These are phyloP conservation scores for Diospyros kaki DNA, from an alignment of 148 eudicot genomes.

Conservation along the genomic window DNA sequence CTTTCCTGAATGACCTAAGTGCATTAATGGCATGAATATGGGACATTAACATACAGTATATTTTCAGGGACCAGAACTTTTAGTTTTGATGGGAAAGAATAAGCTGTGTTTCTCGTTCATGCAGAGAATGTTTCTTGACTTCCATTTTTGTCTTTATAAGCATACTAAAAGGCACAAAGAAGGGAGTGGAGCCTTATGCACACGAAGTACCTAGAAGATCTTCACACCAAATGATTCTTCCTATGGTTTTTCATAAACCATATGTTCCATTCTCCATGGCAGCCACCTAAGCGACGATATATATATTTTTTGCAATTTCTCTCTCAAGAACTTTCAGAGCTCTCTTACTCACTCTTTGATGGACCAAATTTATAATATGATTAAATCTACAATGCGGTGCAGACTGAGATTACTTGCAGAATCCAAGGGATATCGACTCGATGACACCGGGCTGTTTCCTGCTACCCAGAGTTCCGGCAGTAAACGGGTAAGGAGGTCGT, in stretches of 20 bases:
- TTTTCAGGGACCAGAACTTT: not conserved
- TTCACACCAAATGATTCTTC: too few relatives aligned
- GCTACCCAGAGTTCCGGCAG: constrained; percentile 64
- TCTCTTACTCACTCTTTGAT: not conserved
- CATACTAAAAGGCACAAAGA: too few relatives aligned
- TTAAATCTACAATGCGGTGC: constrained; percentile 13
- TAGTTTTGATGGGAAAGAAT: not conserved
- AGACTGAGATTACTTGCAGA: constrained; percentile 88
- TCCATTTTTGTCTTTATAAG: too few relatives aligned
- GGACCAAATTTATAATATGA: not conserved
- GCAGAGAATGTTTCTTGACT: not conserved
- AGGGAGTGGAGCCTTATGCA: too few relatives aligned
- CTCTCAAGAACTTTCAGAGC: too few relatives aligned
- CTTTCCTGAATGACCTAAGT: not conserved
- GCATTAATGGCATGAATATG: not conserved
- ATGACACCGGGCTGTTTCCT: constrained; percentile 85
- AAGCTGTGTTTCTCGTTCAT: not conserved
- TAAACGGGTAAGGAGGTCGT: constrained; percentile 50
- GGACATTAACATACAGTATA: not conserved
- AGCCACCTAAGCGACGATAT: too few relatives aligned
- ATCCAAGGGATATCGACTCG: constrained; percentile 85
- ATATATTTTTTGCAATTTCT: too few relatives aligned
- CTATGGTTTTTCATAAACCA: not conserved
- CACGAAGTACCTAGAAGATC: too few relatives aligned
- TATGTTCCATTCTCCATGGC: not conserved